A percentile compares a stretch with the other conserved stretches of the same genome.
Conservation (phyloP, 1,284 basidiomycete species). For the Clitocybe nebularis region DNA sequence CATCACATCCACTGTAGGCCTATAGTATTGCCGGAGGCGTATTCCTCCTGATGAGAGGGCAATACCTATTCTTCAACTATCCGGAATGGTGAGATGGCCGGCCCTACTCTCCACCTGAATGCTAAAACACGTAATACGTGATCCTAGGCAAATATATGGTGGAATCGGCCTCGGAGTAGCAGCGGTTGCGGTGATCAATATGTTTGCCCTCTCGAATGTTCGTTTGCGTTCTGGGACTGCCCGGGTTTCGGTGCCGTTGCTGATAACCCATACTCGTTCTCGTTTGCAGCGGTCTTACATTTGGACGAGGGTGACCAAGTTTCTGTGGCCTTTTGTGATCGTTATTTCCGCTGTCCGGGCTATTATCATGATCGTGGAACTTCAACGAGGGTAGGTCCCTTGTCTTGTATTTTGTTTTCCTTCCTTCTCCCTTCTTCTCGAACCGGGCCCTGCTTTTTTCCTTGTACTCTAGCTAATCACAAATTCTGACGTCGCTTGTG, state of each 20-base stretch:
- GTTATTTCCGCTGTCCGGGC: slow-evolving; percentile 64
- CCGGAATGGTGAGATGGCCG: slow-evolving; percentile 57
- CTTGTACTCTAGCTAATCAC: slow-evolving; percentile 15
- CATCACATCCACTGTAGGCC: slow-evolving; percentile 30
- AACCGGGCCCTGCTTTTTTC: slow-evolving; percentile 20
- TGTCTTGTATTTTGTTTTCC: slow-evolving; percentile 9
- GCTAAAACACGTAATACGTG: slow-evolving; percentile 3
- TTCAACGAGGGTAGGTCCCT: slow-evolving; percentile 65
- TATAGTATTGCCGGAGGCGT: slow-evolving; percentile 71
- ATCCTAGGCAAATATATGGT: slow-evolving; percentile 67
- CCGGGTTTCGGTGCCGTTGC: slow-evolving; percentile 13
- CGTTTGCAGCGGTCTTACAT: slow-evolving; percentile 62
- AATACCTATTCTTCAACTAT: slow-evolving; percentile 66
- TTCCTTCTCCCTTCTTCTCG: slow-evolving; percentile 7
- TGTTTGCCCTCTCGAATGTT: slow-evolving; percentile 70
- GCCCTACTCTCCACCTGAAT: slow-evolving; percentile 11
- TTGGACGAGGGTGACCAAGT: slow-evolving; percentile 65
- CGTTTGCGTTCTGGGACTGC: slow-evolving; percentile 25
- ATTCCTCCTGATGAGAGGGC: slow-evolving; percentile 61
- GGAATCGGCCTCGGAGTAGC: slow-evolving; percentile 63
- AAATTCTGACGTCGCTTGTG: slow-evolving; percentile 15
- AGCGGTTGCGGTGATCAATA: slow-evolving; percentile 51
- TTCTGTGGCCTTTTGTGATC: slow-evolving; percentile 72
- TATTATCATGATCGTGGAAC: slow-evolving; percentile 71
- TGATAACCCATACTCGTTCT: slow-evolving; percentile 17